A percentile compares a stretch with the other conserved stretches of the same genome.
phyloP scores from a whole-genome alignment of 2,329 filamentous ascomycete species.

The Madurella fahalii region DNA sequence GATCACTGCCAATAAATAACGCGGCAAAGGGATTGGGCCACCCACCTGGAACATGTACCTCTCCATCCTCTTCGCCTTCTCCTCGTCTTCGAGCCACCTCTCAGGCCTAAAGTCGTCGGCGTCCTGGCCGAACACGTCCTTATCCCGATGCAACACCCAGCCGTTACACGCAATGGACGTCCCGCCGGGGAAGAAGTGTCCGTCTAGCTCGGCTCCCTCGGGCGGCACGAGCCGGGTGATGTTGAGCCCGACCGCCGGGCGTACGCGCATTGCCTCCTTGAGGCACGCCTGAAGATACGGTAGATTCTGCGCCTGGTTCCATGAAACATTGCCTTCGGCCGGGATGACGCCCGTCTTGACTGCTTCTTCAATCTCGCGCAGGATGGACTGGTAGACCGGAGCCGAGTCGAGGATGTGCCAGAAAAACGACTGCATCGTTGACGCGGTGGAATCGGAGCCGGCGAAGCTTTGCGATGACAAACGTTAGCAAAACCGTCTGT shows the following conservation, averaged over 20 bases:
- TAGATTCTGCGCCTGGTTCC: constrained; percentile 45
- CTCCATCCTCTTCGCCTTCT: constrained; percentile 45
- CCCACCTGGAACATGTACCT: constrained; percentile 53
- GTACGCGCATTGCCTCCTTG: constrained; percentile 53
- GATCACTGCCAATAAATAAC: not conserved
- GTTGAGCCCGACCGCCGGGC: constrained; percentile 52
- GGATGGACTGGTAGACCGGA: constrained; percentile 37
- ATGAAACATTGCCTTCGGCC: constrained; percentile 41
- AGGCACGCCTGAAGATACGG: constrained; percentile 55
- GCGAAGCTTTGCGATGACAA: constrained; percentile 45
- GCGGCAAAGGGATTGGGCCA: not conserved
- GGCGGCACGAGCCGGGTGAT: constrained; percentile 49
- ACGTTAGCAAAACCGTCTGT: not conserved
- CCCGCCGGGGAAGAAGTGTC: constrained; percentile 48
- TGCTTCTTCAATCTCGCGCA: constrained; percentile 43
- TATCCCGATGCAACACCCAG: constrained; percentile 50
- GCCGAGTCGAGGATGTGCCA: constrained; percentile 45
- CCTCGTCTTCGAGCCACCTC: constrained; percentile 49
- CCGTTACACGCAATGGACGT: constrained; percentile 52
- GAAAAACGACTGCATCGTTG: constrained; percentile 55
- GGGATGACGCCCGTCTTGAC: constrained; percentile 34
- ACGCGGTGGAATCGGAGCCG: constrained; percentile 58
- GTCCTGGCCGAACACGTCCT: constrained; percentile 46
- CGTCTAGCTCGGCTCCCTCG: constrained; percentile 49
- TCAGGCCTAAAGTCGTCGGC: constrained; percentile 51